A percentile compares a stretch with the other conserved stretches of the same genome.
Conservation (phyloP, 768 basidiomycete species). For the Pisolithus albus region DNA sequence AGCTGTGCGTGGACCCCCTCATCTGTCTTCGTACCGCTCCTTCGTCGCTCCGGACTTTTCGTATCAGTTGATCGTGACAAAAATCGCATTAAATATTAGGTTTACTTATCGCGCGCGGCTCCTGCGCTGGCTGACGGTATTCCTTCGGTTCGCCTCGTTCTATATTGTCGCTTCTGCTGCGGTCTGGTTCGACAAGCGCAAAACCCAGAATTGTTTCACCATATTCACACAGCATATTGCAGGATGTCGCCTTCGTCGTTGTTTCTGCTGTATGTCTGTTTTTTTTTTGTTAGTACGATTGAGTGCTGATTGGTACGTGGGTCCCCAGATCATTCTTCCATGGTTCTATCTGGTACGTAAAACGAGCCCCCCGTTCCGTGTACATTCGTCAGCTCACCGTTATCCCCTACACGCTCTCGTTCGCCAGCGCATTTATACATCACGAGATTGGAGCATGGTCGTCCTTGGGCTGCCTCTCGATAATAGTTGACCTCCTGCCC, state of each 20-base stretch:
- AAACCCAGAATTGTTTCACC: slow-evolving; percentile 29
- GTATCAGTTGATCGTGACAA: slow-evolving; percentile 38
- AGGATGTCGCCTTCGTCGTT: slow-evolving; percentile 36
- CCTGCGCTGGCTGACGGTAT: slow-evolving; percentile 43
- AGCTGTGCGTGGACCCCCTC: slow-evolving; percentile 31
- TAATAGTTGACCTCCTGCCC: slow-evolving; percentile 34
- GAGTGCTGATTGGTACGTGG: background rate
- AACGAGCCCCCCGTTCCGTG: background rate
- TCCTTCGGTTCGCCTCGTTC: slow-evolving; percentile 42
- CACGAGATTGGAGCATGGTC: slow-evolving; percentile 31
- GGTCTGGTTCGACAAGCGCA: slow-evolving; percentile 46
- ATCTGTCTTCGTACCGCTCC: background rate
- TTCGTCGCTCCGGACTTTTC: background rate
- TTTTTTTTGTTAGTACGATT: too few species aligned
- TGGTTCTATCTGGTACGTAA: slow-evolving; percentile 40
- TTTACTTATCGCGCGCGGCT: slow-evolving; percentile 25
- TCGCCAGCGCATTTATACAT: slow-evolving; percentile 31
- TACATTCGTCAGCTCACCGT: background rate
- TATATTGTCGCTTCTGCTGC: slow-evolving; percentile 40
- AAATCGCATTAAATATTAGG: background rate
- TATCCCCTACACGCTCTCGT: slow-evolving; percentile 25
- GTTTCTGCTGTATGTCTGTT: slow-evolving; percentile 33
- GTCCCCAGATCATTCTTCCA: slow-evolving; percentile 34
- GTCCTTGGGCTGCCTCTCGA: slow-evolving; percentile 43
- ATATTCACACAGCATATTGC: slow-evolving; percentile 30